A percentile compares a stretch with the other conserved stretches of the same genome.
These are phyloP conservation scores for Pichia sp. DNA, from an alignment of 1,139 yeast genomes.

Conservation along the genomic window DNA sequence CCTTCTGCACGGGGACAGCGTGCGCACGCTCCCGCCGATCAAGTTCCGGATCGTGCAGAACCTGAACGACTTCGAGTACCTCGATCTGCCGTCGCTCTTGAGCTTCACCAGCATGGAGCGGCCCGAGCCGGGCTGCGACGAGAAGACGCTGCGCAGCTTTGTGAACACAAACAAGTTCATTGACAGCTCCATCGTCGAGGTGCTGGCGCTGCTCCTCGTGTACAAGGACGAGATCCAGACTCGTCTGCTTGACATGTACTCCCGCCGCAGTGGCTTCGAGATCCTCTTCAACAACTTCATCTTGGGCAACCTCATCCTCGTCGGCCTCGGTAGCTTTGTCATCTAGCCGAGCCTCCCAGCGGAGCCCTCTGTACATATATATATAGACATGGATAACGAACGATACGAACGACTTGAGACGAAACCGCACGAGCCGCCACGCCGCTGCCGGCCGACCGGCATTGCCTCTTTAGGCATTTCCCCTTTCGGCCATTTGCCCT, in stretches of 20 bases:
- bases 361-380: too few species aligned
- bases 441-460: too few species aligned
- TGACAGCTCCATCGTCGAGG: conserved; percentile 28
- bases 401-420: too few species aligned
- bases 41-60: conserved; percentile 60
- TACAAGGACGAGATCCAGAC: conserved; percentile 32
- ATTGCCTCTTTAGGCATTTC: too few species aligned
- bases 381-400: too few species aligned
- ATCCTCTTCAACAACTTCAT: conserved; percentile 32
- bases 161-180: conserved; percentile 29
- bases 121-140: conserved; percentile 17
- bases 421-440: too few species aligned
- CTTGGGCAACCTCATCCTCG: conserved; percentile 33
- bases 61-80: conserved; percentile 42
- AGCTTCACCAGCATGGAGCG: conserved; percentile 20
- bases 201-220: conserved; percentile 25
- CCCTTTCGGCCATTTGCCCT: too few species aligned
- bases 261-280: conserved; percentile 31
- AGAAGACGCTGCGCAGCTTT: conserved; percentile 20
- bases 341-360: conserved; percentile 19
- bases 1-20: background rate
- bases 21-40: conserved; percentile 37
- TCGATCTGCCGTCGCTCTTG: conserved; percentile 28
- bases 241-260: conserved; percentile 29
- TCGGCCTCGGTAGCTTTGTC: conserved; percentile 34